Conservation (phyloP, 2,329 filamentous ascomycete species). For the Exophiala xenobiotica region DNA sequence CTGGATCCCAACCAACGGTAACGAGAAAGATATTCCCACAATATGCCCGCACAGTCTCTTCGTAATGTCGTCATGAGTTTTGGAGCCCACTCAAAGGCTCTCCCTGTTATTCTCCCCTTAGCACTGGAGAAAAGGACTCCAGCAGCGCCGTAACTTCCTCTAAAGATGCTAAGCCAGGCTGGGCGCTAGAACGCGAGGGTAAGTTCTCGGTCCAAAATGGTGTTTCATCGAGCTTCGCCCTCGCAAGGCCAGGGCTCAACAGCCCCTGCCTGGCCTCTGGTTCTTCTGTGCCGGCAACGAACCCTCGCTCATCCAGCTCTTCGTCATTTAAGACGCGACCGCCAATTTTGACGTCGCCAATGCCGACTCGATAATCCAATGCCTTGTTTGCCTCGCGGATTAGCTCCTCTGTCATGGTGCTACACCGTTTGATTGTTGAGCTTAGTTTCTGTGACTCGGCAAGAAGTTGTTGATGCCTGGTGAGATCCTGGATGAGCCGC, state of each 20-base stretch:
- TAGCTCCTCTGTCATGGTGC: slow-evolving; percentile 84
- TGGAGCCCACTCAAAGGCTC: not conserved
- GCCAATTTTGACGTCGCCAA: slow-evolving; percentile 77
- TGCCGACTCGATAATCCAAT: slow-evolving; percentile 74
- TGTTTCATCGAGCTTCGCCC: slow-evolving; percentile 17
- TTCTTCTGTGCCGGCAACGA: slow-evolving; percentile 13
- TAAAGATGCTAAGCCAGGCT: not conserved
- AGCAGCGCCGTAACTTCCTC: slow-evolving; percentile 1
- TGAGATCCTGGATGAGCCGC: slow-evolving; percentile 77
- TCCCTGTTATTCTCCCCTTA: not conserved
- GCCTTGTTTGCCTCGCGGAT: slow-evolving; percentile 88
- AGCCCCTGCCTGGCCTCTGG: slow-evolving; percentile 21
- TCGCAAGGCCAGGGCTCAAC: slow-evolving; percentile 26
- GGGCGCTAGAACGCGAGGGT: not conserved
- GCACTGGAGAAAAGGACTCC: not conserved
- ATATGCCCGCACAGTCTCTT: too few relatives aligned
- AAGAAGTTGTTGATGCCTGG: slow-evolving; percentile 84
- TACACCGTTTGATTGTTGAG: slow-evolving; percentile 83
- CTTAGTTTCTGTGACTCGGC: slow-evolving; percentile 94
- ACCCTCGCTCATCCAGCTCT: slow-evolving; percentile 47
- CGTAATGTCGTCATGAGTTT: not conserved
- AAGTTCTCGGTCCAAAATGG: slow-evolving; percentile 12
- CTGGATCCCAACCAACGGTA: too few relatives aligned
- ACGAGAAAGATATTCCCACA: too few relatives aligned
- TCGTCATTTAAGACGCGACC: slow-evolving; percentile 74